These are phyloP conservation scores for Rhizopogon vulgaris DNA, from an alignment of 768 basidiomycete genomes.

Conservation along the genomic window DNA sequence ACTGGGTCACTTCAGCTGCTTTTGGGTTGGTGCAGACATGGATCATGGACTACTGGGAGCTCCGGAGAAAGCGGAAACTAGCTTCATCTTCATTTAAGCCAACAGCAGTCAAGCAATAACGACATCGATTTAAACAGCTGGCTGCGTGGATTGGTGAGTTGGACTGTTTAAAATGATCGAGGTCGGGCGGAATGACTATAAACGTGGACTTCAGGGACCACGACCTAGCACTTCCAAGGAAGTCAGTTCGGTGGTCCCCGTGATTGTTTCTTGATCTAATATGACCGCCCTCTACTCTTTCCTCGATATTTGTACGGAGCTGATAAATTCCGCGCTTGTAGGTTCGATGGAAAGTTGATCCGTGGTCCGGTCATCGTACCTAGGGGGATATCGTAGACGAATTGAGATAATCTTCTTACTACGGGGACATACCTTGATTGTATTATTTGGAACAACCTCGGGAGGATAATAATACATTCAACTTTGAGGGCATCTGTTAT, in stretches of 20 bases:
- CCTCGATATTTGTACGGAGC: neutral
- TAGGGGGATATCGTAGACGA: neutral
- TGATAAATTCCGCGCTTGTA: conserved; percentile 4
- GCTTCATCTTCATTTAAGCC: neutral
- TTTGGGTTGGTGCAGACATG: conserved; percentile 75
- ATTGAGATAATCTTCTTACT: too few relatives aligned
- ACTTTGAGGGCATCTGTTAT: too few relatives aligned
- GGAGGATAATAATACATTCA: too few relatives aligned
- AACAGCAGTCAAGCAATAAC: neutral
- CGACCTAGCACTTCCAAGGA: conserved; percentile 19
- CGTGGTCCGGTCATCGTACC: neutral
- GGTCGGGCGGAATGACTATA: conserved; percentile 54
- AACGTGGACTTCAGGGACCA: conserved; percentile 73
- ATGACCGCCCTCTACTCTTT: conserved; percentile 43
- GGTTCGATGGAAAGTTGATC: neutral
- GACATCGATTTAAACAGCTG: neutral
- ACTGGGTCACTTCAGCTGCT: conserved; percentile 73
- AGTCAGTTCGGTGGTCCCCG: conserved; percentile 38
- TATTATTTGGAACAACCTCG: neutral
- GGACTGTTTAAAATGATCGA: neutral
- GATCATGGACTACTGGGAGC: conserved; percentile 61
- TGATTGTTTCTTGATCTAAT: conserved; percentile 90
- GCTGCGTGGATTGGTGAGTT: conserved; percentile 5
- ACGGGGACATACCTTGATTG: neutral
- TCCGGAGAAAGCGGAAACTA: conserved; percentile 30